Conservation (phyloP, 495 filamentous ascomycete species). For the Penicillium bialowiezense region DNA sequence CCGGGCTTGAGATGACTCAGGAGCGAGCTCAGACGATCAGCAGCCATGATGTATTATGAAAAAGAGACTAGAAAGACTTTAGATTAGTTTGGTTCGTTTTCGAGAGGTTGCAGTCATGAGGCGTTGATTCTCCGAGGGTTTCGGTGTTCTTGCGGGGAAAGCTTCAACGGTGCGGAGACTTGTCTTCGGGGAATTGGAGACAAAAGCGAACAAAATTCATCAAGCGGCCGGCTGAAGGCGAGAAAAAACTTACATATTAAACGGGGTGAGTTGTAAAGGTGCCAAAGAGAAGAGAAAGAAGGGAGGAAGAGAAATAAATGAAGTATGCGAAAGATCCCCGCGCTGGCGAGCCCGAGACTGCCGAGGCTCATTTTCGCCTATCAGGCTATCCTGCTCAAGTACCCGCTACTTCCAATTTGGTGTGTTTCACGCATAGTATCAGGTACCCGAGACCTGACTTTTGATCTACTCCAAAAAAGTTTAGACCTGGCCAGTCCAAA, state of each 20-base stretch:
- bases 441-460: conserved; percentile 9
- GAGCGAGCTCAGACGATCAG: conserved; percentile 80
- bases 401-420: conserved; percentile 6
- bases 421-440: rapidly evolving
- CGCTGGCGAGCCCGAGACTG: conserved; percentile 22
- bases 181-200: neutral
- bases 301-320: neutral
- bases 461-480: no score
- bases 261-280: neutral
- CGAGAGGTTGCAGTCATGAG: no score
- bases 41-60: conserved; percentile 61
- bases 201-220: neutral
- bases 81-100: no score
- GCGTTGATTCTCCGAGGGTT: no score
- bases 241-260: conserved; percentile 15
- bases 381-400: conserved; percentile 14
- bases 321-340: conserved; percentile 15
- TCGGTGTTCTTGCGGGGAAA: conserved; percentile 25
- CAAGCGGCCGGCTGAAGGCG: neutral
- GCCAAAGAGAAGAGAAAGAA: neutral
- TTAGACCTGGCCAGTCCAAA: neutral
- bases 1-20: conserved; percentile 80
- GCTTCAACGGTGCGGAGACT: conserved; percentile 7
- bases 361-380: conserved; percentile 22
- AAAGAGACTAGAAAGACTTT: neutral